Percentiles rank a stretch among this genome's conserved stretches.
These are phyloP conservation scores for Trichoderma endophyticum DNA, from an alignment of 2,329 filamentous ascomycete species.

Conservation along the genomic window DNA sequence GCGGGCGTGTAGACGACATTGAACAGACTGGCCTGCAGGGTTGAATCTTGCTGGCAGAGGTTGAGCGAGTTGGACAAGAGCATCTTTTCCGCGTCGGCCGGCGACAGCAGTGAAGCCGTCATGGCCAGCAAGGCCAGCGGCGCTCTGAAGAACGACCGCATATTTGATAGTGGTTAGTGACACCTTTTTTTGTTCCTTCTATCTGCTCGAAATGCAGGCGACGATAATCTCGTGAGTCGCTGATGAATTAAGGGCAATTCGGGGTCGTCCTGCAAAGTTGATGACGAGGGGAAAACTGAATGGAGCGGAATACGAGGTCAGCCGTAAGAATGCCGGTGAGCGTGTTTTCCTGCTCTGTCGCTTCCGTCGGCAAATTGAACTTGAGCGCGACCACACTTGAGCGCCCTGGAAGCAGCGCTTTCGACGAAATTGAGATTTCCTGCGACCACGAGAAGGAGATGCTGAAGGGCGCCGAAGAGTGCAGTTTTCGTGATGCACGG, in stretches of 20 bases:
- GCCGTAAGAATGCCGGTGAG: constrained; percentile 5
- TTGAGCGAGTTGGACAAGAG: constrained; percentile 82
- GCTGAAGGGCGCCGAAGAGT: background rate
- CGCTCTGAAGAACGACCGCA: constrained; percentile 47
- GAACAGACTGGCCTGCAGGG: constrained; percentile 85
- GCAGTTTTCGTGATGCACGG: constrained; percentile 4
- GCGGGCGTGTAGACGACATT: constrained; percentile 75
- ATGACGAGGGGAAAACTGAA: constrained; percentile 1
- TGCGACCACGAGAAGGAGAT: background rate
- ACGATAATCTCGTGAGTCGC: background rate
- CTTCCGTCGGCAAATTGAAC: background rate
- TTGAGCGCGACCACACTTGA: background rate
- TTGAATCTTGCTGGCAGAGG: constrained; percentile 78
- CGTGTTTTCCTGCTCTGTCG: background rate
- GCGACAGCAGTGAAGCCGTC: constrained; percentile 42
- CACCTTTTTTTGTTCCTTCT: background rate
- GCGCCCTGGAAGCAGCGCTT: background rate
- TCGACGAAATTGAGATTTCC: background rate
- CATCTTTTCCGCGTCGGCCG: constrained; percentile 55
- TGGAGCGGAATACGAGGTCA: constrained; percentile 12
- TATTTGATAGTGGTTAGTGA: constrained; percentile 31
- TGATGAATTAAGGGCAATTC: background rate
- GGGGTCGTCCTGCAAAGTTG: background rate
- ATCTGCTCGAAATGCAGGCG: background rate
- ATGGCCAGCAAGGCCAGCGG: constrained; percentile 46